Percentiles rank a stretch among this genome's conserved stretches.
phyloP scores from a whole-genome alignment of 2,329 filamentous ascomycete genomes.

The Calonectria pseudoturangicola region DNA sequence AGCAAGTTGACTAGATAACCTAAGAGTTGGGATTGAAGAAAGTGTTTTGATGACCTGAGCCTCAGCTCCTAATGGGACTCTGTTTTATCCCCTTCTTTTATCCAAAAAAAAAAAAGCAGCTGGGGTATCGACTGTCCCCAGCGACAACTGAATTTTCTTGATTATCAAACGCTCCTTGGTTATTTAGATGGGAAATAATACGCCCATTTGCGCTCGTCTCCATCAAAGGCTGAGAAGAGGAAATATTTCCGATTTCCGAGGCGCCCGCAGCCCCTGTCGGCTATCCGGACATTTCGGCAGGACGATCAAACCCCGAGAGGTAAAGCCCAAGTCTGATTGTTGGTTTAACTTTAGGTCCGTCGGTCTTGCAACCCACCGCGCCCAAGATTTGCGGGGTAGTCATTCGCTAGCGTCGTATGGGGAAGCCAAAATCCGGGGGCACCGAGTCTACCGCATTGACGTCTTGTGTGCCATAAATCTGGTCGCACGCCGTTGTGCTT shows the following conservation, averaged over 20 bases:
- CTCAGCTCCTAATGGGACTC: too few relatives aligned
- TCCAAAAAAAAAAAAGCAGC: too few relatives aligned
- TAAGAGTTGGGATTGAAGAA: too few relatives aligned
- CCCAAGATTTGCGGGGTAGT: constrained; percentile 13
- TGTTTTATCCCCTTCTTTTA: too few relatives aligned
- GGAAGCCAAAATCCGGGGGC: constrained; percentile 7
- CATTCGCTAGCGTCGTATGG: not conserved
- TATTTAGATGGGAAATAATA: too few relatives aligned
- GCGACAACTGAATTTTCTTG: too few relatives aligned
- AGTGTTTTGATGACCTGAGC: too few relatives aligned
- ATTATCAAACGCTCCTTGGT: too few relatives aligned
- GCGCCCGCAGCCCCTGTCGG: not conserved
- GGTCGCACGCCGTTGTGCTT: not conserved
- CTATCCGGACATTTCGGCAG: constrained; percentile 9
- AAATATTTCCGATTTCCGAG: constrained; percentile 12
- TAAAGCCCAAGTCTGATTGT: not conserved
- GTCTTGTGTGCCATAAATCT: constrained; percentile 1
- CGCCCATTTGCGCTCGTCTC: too few relatives aligned
- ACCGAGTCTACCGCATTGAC: constrained; percentile 12
- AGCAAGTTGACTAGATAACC: too few relatives aligned
- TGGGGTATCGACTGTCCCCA: too few relatives aligned
- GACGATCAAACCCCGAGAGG: not conserved
- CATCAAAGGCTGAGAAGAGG: not conserved
- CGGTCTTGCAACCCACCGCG: not conserved
- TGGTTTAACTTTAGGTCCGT: not conserved